These are phyloP conservation scores for Suaeda aralocaspica DNA, from an alignment of 148 eudicot species.

Conservation along the genomic window DNA sequence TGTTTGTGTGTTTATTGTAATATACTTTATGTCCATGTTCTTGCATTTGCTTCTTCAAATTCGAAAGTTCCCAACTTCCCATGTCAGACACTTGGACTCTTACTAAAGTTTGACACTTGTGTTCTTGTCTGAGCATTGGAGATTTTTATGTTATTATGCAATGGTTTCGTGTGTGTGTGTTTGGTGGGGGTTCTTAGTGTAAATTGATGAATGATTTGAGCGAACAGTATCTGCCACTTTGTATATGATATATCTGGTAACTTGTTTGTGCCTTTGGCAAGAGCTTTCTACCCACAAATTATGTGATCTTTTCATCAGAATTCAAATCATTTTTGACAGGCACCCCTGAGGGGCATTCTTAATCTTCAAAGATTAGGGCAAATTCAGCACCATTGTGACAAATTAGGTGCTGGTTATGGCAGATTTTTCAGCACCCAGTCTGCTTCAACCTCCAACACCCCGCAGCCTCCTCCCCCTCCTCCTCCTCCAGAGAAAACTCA, in stretches of 20 bases:
- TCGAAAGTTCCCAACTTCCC: background rate
- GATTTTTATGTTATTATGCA: background rate
- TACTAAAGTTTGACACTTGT: background rate
- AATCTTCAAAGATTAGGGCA: conserved; percentile 48
- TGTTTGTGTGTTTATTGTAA: background rate
- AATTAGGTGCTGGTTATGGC: conserved; percentile 33
- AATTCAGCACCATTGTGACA: conserved; percentile 34
- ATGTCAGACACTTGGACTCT: background rate
- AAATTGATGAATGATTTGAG: no score
- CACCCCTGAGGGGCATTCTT: conserved; percentile 70
- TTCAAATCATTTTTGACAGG: conserved; percentile 35
- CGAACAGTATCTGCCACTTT: background rate
- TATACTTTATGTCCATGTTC: background rate
- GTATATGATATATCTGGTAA: background rate
- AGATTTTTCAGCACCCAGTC: conserved; percentile 81
- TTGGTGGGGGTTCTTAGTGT: no score
- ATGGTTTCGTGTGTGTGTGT: background rate
- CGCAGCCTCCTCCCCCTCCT: conserved; percentile 88
- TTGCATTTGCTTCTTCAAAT: background rate
- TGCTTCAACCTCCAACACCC: conserved; percentile 61
- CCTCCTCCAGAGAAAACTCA: conserved; percentile 98
- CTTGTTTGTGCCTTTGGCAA: background rate
- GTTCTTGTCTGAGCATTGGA: background rate
- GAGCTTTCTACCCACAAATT: background rate
- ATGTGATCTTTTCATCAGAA: conserved; percentile 3